phyloP scores from a whole-genome alignment of 352 stramenopile genomes.

The Globisporangium nodosum region DNA sequence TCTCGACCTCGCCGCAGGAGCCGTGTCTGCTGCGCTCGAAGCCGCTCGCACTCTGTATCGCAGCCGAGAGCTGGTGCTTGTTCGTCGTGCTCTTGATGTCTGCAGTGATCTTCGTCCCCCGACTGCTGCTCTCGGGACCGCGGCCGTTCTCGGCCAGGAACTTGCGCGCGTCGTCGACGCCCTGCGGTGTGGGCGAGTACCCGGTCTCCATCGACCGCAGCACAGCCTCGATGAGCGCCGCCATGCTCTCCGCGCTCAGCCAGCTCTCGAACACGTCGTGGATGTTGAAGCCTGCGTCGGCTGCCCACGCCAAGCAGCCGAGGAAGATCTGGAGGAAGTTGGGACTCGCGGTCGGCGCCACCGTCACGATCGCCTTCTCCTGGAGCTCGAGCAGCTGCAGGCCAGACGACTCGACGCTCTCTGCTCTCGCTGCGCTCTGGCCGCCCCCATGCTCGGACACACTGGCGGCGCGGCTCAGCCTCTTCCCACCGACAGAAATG shows the following conservation, averaged over 20 bases:
- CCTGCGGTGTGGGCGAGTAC: slow-evolving; percentile 32
- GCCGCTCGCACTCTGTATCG: background rate
- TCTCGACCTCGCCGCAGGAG: background rate
- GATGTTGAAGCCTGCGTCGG: slow-evolving; percentile 72
- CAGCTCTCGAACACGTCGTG: slow-evolving; percentile 59
- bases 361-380: slow-evolving; percentile 58
- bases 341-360: slow-evolving; percentile 42
- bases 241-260: slow-evolving; percentile 47
- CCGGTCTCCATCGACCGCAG: slow-evolving; percentile 68
- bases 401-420: background rate
- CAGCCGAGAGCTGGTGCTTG: background rate
- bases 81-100: background rate
- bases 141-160: slow-evolving; percentile 53
- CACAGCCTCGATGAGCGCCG: slow-evolving; percentile 53
- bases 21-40: background rate
- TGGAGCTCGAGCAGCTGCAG: slow-evolving; percentile 78
- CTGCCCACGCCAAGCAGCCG: slow-evolving; percentile 46
- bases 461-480: slow-evolving; percentile 1
- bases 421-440: background rate
- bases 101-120: slow-evolving; percentile 2
- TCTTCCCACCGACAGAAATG: background rate
- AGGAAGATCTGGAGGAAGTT: slow-evolving; percentile 72
- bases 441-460: background rate
- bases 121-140: background rate
- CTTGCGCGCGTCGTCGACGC: slow-evolving; percentile 46